Evolutionary conservation across 305 asterid species (phyloP).

Genomic region (Solanum hybrid): DNA sequence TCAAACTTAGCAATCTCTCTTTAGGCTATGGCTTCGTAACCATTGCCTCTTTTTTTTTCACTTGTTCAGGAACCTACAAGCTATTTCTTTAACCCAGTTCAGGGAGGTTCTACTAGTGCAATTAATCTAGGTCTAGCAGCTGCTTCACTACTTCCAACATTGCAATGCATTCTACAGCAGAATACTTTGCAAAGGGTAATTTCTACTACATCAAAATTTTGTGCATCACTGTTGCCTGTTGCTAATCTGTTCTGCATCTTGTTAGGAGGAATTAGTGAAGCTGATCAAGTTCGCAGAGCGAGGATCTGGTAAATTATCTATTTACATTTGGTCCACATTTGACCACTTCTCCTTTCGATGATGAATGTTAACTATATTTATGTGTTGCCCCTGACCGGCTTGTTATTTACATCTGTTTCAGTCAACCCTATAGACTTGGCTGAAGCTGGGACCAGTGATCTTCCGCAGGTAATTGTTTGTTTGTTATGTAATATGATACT

Average conservation of each 20-base stretch:
- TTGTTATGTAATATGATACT: neutral
- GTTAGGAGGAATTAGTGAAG: conserved; percentile 69
- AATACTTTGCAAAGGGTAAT: conserved; percentile 67
- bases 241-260: conserved; percentile 9
- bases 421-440: conserved; percentile 37
- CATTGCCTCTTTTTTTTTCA: conserved; percentile 23
- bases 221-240: neutral
- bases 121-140: conserved; percentile 26
- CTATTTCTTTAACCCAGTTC: conserved; percentile 19
- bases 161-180: conserved; percentile 70
- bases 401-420: conserved; percentile 12
- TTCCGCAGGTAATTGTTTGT: conserved; percentile 30
- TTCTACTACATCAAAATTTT: neutral
- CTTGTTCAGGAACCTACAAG: conserved; percentile 34
- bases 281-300: conserved; percentile 68
- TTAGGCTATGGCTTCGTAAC: conserved; percentile 33
- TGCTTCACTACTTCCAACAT: conserved; percentile 57
- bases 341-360: neutral
- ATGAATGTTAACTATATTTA: conserved; percentile 1
- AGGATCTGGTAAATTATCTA: conserved; percentile 43
- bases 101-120: conserved; percentile 51
- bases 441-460: conserved; percentile 42
- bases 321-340: neutral
- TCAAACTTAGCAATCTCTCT: conserved; percentile 19
- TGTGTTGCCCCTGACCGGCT: neutral